Evolutionary conservation across 1,284 basidiomycete species (phyloP).

Genomic region (Sparassis latifolia): DNA sequence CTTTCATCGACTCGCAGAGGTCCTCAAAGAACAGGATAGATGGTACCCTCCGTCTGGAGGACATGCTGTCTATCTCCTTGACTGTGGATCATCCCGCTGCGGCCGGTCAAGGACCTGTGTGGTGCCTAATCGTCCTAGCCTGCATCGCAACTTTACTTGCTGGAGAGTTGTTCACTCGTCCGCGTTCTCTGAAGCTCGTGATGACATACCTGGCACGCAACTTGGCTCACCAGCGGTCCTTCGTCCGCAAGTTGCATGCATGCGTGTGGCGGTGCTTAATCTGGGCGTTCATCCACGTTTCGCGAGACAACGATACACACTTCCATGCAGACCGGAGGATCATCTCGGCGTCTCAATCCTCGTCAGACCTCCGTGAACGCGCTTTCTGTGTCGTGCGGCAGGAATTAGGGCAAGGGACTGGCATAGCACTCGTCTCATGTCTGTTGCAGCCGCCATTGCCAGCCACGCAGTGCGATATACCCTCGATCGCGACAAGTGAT

Average conservation of each 20-base stretch:
- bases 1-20: conserved; percentile 24
- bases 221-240: conserved; percentile 25
- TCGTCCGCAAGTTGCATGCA: conserved; percentile 32
- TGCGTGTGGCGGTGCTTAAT: conserved; percentile 48
- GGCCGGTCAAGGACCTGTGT: conserved; percentile 25
- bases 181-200: conserved; percentile 34
- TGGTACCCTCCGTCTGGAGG: conserved; percentile 9
- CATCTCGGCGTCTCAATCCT: conserved; percentile 4
- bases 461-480: no score
- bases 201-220: conserved; percentile 28
- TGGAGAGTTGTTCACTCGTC: conserved; percentile 34
- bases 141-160: conserved; percentile 46
- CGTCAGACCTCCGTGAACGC: conserved; percentile 10
- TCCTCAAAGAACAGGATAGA: conserved; percentile 6
- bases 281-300: conserved; percentile 41
- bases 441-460: conserved; percentile 24
- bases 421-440: conserved; percentile 28
- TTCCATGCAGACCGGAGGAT: conserved; percentile 14
- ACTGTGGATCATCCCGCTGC: conserved; percentile 19
- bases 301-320: conserved; percentile 7
- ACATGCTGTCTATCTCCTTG: conserved; percentile 12
- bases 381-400: conserved; percentile 38
- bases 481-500: conserved; percentile 11
- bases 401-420: conserved; percentile 36
- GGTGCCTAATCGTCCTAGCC: conserved; percentile 33